Evolutionary conservation across 2,329 filamentous ascomycete species (phyloP), one percentile per base, ranked within the genome.

Genomic region (Parastagonospora nodorum): DNA sequence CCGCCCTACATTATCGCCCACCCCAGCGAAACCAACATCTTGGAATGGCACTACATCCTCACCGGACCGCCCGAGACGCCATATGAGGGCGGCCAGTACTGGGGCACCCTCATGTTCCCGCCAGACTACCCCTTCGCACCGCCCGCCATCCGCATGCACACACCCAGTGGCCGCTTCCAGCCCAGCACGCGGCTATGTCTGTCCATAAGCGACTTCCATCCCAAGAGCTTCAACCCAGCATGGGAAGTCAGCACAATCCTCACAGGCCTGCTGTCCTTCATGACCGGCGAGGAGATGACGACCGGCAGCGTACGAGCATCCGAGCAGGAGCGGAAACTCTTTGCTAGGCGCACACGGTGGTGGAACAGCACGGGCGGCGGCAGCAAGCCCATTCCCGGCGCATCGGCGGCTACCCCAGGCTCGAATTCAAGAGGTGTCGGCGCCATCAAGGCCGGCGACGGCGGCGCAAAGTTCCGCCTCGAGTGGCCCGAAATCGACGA

Each of bases 271-370:
- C 80, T 97, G 56, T 95, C 89, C 33, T 99, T 99, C 76, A 99
- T 99, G 94, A 97, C 93, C 2, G 91, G 90, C 60, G 93, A 99
- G 70, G 94, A 99, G 78, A 97, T 97, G 89, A 99, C 94, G 0
- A 97, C 94, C 0, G 94, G 94, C 2, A 92, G 88, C 28, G 85
- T 99, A 28, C 87, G 88, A 5, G 90, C 87, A 14, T 88, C 85
- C 0, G 84, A 90, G 42, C 79, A 83, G 3, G 92, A 97, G 78
- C 85, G 93, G 54, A 88, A 85, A 72, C 83, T 88, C 64, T 85
- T 92, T 42, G 92, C 94, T 0, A 81, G 83, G 19, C 83, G 89
- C 55, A 90, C 90, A 12, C 81, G 90, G 47, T 99, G 94, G 94
- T 97, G 92, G 92, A 99, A 99, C 77, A 90, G 87, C 30, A 97